Base-by-base conservation (phyloP, 495 filamentous ascomycete genomes). In the Jackrogersella multiformis region DNA sequence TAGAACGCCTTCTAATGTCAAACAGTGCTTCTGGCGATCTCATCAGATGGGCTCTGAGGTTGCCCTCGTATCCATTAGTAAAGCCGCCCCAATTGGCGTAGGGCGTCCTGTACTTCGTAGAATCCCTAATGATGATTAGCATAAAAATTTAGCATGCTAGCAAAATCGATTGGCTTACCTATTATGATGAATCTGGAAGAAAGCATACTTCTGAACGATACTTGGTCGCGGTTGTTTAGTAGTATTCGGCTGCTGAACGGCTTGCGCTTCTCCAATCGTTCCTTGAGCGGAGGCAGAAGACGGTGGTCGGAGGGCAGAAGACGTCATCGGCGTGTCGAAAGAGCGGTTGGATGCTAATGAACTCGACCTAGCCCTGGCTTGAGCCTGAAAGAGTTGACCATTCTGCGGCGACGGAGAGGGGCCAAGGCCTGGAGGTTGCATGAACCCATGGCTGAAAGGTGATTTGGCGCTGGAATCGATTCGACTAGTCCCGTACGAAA, bases 11-110 rank as follows among this genome's bases (percentile, higher is more conserved):
- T 20, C 57, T 72, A 41, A 74, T 64, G 1, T 68, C 76, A 10
- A 75, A 73, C 1, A 82, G 62, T 3, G 76, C 75, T 21, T 77
- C 74, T 26, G 77, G 79, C 9, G 79, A 74, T 41, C 74, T 77
- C 60, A 80, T 73, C 56, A 84, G 58, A 60, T 85, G 82, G 5
- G 78, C 78, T 28, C 78, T 70, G 5, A 83, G 68, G 12, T 77
- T 81, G 12, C 82, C 83, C 61, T 85, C 82, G 44, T 85, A 87
- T 4, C 83, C 84, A 56, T 87, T 86, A 10, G 82, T 83, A 61
- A 86, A 86, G 0, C 82, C 84, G 28, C 80, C 80, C 72, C 77
- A 79, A 9, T 69, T 73, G 23, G 79, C 77, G 62, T 87, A 87
- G 12, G 84, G 84, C 2, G 82, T 84, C 30, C 79, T 77, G 66